Conservation (phyloP, 352 stramenopile genomes). For the Phytophthora uliginosa region DNA sequence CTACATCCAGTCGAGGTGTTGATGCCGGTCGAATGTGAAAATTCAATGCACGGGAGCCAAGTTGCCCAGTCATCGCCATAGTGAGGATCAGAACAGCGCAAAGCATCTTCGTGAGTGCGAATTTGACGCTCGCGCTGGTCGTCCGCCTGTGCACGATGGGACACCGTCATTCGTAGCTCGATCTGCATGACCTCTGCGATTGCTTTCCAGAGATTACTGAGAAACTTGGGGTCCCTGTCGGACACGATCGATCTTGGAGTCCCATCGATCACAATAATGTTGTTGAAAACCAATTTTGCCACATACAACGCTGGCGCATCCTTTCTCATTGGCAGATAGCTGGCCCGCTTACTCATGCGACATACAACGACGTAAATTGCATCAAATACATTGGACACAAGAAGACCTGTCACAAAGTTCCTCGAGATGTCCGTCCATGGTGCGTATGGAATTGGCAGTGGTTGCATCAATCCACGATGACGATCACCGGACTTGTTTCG, state of each 20-base stretch:
- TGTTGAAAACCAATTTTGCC: background rate
- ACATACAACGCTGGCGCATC: background rate
- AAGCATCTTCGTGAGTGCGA: conserved; percentile 4
- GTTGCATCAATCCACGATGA: too few relatives aligned
- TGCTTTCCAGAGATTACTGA: background rate
- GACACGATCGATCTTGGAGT: background rate
- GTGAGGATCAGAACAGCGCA: background rate
- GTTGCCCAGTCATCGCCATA: conserved; percentile 3
- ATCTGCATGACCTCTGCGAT: background rate
- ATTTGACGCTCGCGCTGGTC: conserved; percentile 2
- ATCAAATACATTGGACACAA: conserved; percentile 6
- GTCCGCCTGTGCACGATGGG: conserved; percentile 3
- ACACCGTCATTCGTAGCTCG: conserved; percentile 5
- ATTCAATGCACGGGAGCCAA: background rate
- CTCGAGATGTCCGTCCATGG: too few relatives aligned
- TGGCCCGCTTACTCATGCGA: background rate
- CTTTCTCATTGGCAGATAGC: conserved; percentile 4
- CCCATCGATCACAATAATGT: background rate
- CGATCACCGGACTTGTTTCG: too few relatives aligned
- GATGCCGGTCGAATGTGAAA: background rate
- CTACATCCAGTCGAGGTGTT: background rate
- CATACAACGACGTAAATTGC: conserved; percentile 2
- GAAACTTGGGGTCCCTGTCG: conserved; percentile 2
- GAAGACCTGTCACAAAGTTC: too few relatives aligned
- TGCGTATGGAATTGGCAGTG: too few relatives aligned